These are phyloP conservation scores for Paracorniculantispora psalliotae DNA, from an alignment of 2,329 filamentous ascomycete species.

Conservation along the genomic window DNA sequence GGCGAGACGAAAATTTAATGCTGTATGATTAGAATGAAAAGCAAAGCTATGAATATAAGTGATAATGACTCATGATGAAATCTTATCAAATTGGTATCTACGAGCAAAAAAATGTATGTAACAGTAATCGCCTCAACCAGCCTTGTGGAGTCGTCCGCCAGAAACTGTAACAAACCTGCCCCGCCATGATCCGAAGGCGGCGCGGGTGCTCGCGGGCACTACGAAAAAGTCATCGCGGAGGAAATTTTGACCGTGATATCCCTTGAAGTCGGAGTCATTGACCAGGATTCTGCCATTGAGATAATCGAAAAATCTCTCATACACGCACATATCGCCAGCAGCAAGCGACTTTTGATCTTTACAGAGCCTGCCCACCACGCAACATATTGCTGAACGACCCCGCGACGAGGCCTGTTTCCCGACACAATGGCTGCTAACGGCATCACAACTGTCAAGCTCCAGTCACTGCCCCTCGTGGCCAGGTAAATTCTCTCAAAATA, in stretches of 20 bases:
- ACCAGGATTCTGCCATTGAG: background rate
- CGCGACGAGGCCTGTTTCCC: background rate
- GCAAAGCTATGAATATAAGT: background rate
- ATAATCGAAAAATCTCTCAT: background rate
- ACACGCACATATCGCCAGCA: background rate
- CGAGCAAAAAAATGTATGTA: background rate
- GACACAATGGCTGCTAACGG: constrained; percentile 1
- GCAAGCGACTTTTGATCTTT: background rate
- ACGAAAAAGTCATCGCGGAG: background rate
- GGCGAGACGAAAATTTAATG: background rate
- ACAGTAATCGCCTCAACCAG: background rate
- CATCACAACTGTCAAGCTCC: constrained; percentile 10
- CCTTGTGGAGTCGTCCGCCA: background rate
- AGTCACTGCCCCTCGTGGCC: constrained; percentile 13
- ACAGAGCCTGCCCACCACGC: background rate
- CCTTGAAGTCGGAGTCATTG: background rate
- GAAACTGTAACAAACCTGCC: background rate
- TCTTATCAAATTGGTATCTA: background rate
- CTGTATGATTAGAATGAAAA: background rate
- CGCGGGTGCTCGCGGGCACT: background rate
- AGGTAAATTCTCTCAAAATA: background rate
- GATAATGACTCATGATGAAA: background rate
- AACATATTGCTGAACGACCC: background rate
- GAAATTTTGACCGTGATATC: background rate
- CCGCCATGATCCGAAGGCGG: constrained; percentile 6